A percentile compares a stretch with the other conserved stretches of the same genome.
Evolutionary conservation across 2,329 filamentous ascomycete genomes (phyloP).

Genomic region (Pyrenophora graminea): DNA sequence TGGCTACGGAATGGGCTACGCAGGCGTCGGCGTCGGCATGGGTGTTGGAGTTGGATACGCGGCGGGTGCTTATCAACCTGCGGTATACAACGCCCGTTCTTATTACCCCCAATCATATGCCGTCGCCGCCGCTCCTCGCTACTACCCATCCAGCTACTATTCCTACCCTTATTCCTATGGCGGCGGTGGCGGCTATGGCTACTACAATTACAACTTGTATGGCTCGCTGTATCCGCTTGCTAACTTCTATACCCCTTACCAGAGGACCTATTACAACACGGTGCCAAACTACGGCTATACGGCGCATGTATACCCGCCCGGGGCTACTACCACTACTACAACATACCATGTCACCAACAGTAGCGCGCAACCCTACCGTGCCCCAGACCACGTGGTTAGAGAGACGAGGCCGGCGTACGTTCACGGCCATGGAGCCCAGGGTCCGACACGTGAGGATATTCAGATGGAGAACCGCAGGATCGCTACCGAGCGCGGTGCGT

Average conservation of each 20-base stretch:
- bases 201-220: slow-evolving; percentile 31
- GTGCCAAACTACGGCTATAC: slow-evolving; percentile 28
- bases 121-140: slow-evolving; percentile 12
- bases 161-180: slow-evolving; percentile 14
- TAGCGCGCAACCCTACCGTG: slow-evolving; percentile 11
- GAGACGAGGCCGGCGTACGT: slow-evolving; percentile 20
- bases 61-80: slow-evolving; percentile 28
- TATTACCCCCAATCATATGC: slow-evolving; percentile 26
- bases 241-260: slow-evolving; percentile 42
- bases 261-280: slow-evolving; percentile 38
- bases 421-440: slow-evolving; percentile 9
- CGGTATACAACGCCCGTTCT: slow-evolving; percentile 31
- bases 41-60: slow-evolving; percentile 22
- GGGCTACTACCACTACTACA: slow-evolving; percentile 23
- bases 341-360: slow-evolving; percentile 35
- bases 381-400: slow-evolving; percentile 12
- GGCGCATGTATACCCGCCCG: slow-evolving; percentile 32
- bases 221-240: slow-evolving; percentile 39
- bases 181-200: slow-evolving; percentile 26
- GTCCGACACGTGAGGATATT: slow-evolving; percentile 29
- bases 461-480: slow-evolving; percentile 37
- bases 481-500: slow-evolving; percentile 40
- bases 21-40: slow-evolving; percentile 10
- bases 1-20: slow-evolving; percentile 21
- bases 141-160: slow-evolving; percentile 17